These are phyloP conservation scores for Schizophyllum commune DNA, from an alignment of 1,284 basidiomycete species.

Conservation along the genomic window DNA sequence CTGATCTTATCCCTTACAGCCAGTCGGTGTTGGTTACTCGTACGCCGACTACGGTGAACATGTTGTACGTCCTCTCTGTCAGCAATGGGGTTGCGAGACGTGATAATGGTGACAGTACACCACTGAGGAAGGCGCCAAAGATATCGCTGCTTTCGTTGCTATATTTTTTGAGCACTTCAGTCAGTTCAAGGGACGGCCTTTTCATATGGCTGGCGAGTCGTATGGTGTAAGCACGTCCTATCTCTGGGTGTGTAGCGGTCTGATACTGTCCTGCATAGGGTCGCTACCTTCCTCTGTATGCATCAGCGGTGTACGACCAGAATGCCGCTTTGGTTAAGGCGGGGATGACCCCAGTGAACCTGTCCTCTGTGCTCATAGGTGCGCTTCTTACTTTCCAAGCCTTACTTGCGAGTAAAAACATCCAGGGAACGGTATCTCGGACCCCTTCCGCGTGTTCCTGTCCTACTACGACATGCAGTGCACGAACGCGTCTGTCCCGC, in stretches of 20 bases:
- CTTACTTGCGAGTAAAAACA: no score
- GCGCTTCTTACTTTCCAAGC: no score
- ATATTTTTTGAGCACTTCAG: conserved; percentile 71
- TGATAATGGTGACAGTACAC: no score
- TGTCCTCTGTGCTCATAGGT: conserved; percentile 81
- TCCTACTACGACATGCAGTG: conserved; percentile 46
- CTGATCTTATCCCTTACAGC: conserved; percentile 14
- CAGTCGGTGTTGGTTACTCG: conserved; percentile 62
- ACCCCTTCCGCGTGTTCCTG: conserved; percentile 31
- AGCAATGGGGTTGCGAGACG: no score
- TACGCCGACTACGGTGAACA: conserved; percentile 64
- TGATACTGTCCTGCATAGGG: conserved; percentile 37
- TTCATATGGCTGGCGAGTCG: conserved; percentile 72
- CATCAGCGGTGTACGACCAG: conserved; percentile 72
- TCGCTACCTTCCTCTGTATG: conserved; percentile 80
- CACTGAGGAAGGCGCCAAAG: conserved; percentile 61
- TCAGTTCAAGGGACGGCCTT: conserved; percentile 55
- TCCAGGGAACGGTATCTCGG: conserved; percentile 54
- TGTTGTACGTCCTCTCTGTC: conserved; percentile 33
- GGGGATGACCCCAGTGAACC: conserved; percentile 67
- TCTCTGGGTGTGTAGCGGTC: not conserved
- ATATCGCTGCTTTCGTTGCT: conserved; percentile 61
- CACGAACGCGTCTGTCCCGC: conserved; percentile 37
- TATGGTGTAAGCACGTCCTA: conserved; percentile 39
- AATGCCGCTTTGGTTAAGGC: conserved; percentile 53